Conservation (phyloP, 257 asterid genomes). For the Handroanthus guayacan region DNA sequence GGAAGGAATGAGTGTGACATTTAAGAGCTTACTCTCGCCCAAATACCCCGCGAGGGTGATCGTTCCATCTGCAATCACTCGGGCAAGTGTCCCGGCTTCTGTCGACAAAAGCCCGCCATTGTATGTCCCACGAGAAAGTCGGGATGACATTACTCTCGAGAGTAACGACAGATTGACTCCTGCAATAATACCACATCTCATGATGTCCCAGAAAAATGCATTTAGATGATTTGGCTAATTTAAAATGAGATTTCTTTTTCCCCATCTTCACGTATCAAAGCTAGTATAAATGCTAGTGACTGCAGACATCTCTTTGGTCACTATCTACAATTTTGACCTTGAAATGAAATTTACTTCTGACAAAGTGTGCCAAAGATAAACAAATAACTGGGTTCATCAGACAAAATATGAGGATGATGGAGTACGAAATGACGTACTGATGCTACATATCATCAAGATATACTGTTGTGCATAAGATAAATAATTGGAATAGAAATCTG, state of each 20-base stretch:
- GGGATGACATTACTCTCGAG: constrained; percentile 92
- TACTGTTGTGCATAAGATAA: background rate
- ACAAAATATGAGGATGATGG: background rate
- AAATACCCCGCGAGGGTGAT: constrained; percentile 86
- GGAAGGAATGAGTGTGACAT: constrained; percentile 81
- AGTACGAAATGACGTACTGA: background rate
- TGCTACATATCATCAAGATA: too few species aligned
- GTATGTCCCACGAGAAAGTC: constrained; percentile 96
- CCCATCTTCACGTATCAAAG: background rate
- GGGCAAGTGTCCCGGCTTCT: constrained; percentile 91
- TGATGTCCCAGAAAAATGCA: background rate
- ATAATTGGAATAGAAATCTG: constrained; percentile 21
- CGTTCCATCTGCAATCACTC: constrained; percentile 90
- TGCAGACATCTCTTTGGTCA: background rate
- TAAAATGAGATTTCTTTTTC: background rate
- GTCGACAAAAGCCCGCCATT: constrained; percentile 93
- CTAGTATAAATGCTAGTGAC: background rate
- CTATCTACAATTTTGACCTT: background rate
- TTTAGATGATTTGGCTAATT: background rate
- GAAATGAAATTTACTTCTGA: background rate
- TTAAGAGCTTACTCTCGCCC: constrained; percentile 73
- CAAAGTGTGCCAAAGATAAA: background rate
- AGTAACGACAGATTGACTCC: constrained; percentile 92
- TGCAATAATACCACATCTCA: constrained; percentile 27
- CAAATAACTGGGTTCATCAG: background rate